phyloP scores from a whole-genome alignment of 148 eudicot genomes.

The Chenopodium suecicum region DNA sequence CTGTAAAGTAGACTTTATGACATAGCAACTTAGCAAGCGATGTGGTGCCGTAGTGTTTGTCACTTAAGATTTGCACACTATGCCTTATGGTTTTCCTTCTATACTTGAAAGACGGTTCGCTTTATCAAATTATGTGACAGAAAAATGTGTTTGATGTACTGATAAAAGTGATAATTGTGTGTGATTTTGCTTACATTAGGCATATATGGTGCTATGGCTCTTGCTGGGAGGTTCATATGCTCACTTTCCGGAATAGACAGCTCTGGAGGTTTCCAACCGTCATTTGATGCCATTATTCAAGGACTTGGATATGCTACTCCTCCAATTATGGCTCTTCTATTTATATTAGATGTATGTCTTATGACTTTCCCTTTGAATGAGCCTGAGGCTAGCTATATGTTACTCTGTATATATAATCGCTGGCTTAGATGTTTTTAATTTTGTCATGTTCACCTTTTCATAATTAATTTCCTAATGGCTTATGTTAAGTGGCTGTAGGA shows the following conservation, averaged over 20 bases:
- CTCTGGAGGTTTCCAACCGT: constrained; percentile 68
- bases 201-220: constrained; percentile 91
- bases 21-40: neutral
- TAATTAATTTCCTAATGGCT: neutral
- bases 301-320: constrained; percentile 98
- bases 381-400: neutral
- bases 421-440: neutral
- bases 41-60: neutral
- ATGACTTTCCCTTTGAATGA: neutral
- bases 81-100: neutral
- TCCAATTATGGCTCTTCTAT: constrained; percentile 97
- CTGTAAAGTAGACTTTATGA: neutral
- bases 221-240: constrained; percentile 88
- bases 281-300: constrained; percentile 72
- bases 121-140: neutral
- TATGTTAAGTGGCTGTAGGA: constrained; percentile 48
- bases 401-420: neutral
- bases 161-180: neutral
- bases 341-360: constrained; percentile 80
- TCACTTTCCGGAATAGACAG: constrained; percentile 67
- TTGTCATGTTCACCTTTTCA: neutral
- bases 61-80: neutral
- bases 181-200: constrained; percentile 43
- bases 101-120: neutral
- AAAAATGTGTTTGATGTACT: neutral